Evolutionary conservation across 1,284 basidiomycete species (phyloP), one percentile per base, ranked within the genome.

Genomic region (Paramarasmius palmivorus): DNA sequence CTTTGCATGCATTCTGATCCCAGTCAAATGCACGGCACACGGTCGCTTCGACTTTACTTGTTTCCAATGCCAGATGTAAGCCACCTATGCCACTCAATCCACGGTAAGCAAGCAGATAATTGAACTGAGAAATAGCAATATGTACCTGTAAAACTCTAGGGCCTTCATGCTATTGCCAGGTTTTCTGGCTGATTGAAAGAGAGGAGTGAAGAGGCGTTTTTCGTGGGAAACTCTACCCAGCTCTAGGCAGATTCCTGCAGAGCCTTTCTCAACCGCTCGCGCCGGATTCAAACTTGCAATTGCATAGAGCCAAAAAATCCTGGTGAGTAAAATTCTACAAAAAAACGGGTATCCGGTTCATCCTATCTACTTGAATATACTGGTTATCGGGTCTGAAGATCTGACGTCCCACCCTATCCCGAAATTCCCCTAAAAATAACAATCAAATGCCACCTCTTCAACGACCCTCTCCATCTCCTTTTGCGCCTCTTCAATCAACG

Each of bases 21-120:
- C 88, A 90, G 65, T 92, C 89, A 63, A 84, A 89, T 17, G 88
- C 87, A 54, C 74, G 74, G 10, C 84, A 70, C 20, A 91, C 75
- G 0, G 73, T 70, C 10, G 66, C 74, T 20, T 71, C 61, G 46
- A 81, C 68, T 14, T 62, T 63, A 60, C 83, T 83, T 41, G 78
- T 74, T 47, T 69, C 61, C n/a, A 91, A 73, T 10, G 88, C 88
- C 29, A 81, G 70, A 70, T 88, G 84, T 4, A 91, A 72, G 8
- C 88, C 89, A 26, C 88, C 89, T 90, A 58, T 46, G 17, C 44
- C 44, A 46, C 44, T 46, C 44, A 17, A 22, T 40, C 19, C 22
- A 32, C 29, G 29, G 12, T 32, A 32, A 32, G 6, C 17, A 2
- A 14, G 3, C n/a, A 19, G 39, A 40, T 15, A 2, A 40, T 22